These are phyloP conservation scores for Gracilaria domingensis DNA, from an alignment of 23 red algal species.

Conservation along the genomic window DNA sequence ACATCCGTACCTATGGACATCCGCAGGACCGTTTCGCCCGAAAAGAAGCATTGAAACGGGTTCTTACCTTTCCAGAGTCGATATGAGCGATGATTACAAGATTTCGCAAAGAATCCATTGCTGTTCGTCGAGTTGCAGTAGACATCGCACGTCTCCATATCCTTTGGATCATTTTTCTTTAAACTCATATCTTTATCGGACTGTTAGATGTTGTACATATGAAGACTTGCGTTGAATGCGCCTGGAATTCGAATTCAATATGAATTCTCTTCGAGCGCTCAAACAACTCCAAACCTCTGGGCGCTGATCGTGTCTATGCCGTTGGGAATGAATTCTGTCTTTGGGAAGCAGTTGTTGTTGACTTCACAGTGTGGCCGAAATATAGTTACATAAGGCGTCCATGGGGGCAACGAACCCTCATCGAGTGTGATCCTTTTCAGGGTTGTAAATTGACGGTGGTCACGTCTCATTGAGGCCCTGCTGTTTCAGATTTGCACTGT, in stretches of 20 bases:
- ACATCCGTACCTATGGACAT: neutral
- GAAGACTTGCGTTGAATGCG: neutral
- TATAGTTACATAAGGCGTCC: too few relatives aligned
- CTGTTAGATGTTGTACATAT: neutral
- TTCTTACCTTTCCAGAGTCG: conserved; percentile 86
- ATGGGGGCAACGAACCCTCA: too few relatives aligned
- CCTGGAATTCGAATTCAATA: neutral
- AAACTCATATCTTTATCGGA: neutral
- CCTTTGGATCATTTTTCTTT: neutral
- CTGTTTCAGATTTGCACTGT: conserved; percentile 8
- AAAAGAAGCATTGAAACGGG: neutral
- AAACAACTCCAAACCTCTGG: too few relatives aligned
- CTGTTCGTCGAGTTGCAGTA: neutral
- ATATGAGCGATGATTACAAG: conserved; percentile 93
- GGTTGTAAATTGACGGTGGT: too few relatives aligned
- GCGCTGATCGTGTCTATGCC: neutral
- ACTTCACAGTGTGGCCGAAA: neutral
- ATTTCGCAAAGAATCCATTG: conserved; percentile 63
- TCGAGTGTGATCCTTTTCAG: too few relatives aligned
- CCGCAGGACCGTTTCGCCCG: neutral
- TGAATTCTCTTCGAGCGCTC: too few relatives aligned
- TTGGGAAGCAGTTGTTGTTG: too few relatives aligned
- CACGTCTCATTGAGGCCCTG: too few relatives aligned
- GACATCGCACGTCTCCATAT: conserved; percentile 25
- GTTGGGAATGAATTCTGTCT: neutral